Conservation (phyloP, 805 yeast genomes). For the Metschnikowia colocasiae region DNA sequence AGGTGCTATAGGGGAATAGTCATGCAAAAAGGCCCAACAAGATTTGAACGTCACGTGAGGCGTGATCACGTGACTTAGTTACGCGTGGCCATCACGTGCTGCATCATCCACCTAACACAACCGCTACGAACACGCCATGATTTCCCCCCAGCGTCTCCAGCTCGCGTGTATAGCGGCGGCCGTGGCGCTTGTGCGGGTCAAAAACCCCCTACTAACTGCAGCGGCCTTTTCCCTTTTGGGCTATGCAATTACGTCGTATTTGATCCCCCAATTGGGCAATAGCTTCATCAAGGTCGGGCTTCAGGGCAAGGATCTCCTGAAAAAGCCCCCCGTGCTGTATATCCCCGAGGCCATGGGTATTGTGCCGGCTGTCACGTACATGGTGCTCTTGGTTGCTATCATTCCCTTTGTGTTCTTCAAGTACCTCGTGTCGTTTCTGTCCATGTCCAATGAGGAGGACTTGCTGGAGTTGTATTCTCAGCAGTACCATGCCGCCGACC, state of each 20-base stretch:
- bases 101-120: neutral
- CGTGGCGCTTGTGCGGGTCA: constrained; percentile 15
- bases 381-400: constrained; percentile 75
- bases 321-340: constrained; percentile 56
- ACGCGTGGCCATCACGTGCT: neutral
- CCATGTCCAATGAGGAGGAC: constrained; percentile 33
- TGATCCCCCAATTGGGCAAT: constrained; percentile 68
- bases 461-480: constrained; percentile 30
- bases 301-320: constrained; percentile 81
- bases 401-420: constrained; percentile 86
- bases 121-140: neutral
- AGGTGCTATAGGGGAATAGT: too few relatives aligned
- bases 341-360: constrained; percentile 94
- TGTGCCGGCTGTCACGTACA: constrained; percentile 74
- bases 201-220: constrained; percentile 55
- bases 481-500: constrained; percentile 32
- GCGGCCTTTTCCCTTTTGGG: constrained; percentile 68
- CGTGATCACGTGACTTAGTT: neutral
- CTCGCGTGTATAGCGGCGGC: constrained; percentile 10
- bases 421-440: constrained; percentile 49
- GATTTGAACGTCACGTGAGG: too few relatives aligned
- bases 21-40: too few relatives aligned
- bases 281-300: constrained; percentile 75
- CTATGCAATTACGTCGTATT: constrained; percentile 50
- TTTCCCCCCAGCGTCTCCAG: constrained; percentile 4